Percentiles rank a stretch among this genome's conserved stretches.
phyloP scores from a whole-genome alignment of 768 basidiomycete genomes.

The Hygrophorus russula region DNA sequence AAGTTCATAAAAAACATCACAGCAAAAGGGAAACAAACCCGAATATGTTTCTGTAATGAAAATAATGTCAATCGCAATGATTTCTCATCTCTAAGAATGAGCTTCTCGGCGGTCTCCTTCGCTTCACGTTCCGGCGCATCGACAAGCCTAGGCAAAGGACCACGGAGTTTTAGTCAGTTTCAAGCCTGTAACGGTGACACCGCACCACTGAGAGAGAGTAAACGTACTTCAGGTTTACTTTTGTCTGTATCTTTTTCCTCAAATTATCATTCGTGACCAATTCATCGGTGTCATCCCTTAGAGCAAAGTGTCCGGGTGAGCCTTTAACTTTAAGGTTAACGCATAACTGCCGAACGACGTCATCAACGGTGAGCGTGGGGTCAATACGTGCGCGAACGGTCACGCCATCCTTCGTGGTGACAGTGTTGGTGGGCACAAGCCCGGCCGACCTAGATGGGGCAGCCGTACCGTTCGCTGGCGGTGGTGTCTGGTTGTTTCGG shows the following conservation, averaged over 20 bases:
- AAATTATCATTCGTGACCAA: slow-evolving; percentile 84
- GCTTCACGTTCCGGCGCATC: slow-evolving; percentile 75
- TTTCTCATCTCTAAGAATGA: slow-evolving; percentile 46
- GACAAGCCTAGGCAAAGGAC: slow-evolving; percentile 43
- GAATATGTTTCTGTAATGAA: slow-evolving; percentile 69
- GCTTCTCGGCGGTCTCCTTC: slow-evolving; percentile 61
- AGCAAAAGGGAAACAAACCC: slow-evolving; percentile 28
- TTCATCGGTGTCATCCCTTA: slow-evolving; percentile 76
- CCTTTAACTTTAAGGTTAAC: slow-evolving; percentile 72
- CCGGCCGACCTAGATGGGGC: slow-evolving; percentile 25
- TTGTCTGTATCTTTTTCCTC: slow-evolving; percentile 68
- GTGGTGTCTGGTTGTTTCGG: slow-evolving; percentile 17
- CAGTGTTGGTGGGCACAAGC: slow-evolving; percentile 75
- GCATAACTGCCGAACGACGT: slow-evolving; percentile 77
- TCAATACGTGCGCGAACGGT: slow-evolving; percentile 80
- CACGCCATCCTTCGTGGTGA: slow-evolving; percentile 63
- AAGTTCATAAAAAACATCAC: not conserved
- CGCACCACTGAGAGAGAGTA: not conserved
- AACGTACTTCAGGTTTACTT: slow-evolving; percentile 66
- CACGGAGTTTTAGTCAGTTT: slow-evolving; percentile 2
- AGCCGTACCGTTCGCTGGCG: slow-evolving; percentile 22
- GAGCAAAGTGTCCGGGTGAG: slow-evolving; percentile 57
- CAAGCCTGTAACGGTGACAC: not conserved
- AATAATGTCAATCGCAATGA: slow-evolving; percentile 61
- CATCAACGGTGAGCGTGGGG: slow-evolving; percentile 71